These are phyloP conservation scores for Circinella umbellata DNA, from an alignment of 371 early-diverging fungal genomes.

Conservation along the genomic window DNA sequence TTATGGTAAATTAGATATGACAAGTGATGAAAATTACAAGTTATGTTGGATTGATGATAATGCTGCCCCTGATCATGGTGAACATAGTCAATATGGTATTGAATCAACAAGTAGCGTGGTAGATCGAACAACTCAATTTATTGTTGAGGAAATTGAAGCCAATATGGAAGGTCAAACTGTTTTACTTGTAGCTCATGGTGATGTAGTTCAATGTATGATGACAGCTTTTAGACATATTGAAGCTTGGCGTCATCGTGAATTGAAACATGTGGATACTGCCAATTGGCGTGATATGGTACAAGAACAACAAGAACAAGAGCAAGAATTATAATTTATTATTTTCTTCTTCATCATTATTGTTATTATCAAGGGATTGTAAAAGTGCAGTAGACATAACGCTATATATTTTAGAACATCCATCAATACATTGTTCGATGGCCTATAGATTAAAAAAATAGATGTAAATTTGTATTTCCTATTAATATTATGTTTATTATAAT, in stretches of 20 bases:
- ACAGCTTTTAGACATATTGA: constrained; percentile 42
- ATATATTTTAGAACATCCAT: constrained; percentile 83
- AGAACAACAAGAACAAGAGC: too few species aligned
- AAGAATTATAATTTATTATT: not conserved
- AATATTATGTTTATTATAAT: not conserved
- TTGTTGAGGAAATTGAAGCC: constrained; percentile 41
- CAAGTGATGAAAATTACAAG: constrained; percentile 41
- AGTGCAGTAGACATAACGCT: constrained; percentile 71
- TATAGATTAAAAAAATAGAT: constrained; percentile 23
- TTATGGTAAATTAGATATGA: constrained; percentile 51
- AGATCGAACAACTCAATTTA: constrained; percentile 44
- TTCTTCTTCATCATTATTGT: not conserved
- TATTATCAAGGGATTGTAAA: constrained; percentile 35
- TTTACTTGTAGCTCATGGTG: constrained; percentile 54
- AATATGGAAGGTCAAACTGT: constrained; percentile 45
- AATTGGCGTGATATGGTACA: constrained; percentile 42
- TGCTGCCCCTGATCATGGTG: constrained; percentile 45
- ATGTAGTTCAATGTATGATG: constrained; percentile 49
- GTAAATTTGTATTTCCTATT: not conserved
- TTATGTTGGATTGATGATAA: constrained; percentile 46
- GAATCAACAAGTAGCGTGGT: constrained; percentile 48
- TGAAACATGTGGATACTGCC: constrained; percentile 53
- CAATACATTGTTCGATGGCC: constrained; percentile 84
- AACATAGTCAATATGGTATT: constrained; percentile 33
- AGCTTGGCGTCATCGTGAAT: constrained; percentile 47